Conservation (phyloP, 2,329 filamentous ascomycete species). For the Albophoma yamanashiensis region DNA sequence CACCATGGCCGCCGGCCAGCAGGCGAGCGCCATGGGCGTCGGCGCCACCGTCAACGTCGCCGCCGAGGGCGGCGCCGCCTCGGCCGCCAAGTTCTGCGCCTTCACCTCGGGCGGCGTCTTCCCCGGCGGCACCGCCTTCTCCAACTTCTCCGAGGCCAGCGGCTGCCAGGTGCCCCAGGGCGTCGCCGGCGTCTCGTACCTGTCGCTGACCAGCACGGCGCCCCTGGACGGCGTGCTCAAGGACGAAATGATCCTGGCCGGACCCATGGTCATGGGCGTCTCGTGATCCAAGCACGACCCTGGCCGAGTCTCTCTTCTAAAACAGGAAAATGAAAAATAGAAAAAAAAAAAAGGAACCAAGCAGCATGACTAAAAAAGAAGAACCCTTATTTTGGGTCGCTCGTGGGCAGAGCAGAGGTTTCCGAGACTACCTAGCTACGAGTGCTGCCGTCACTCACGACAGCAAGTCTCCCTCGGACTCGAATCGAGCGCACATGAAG, state of each 20-base stretch:
- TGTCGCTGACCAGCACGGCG: constrained; percentile 48
- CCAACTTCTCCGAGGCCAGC: constrained; percentile 36
- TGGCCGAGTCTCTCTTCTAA: neutral
- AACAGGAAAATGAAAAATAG: too few relatives aligned
- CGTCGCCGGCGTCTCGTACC: constrained; percentile 54
- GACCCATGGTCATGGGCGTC: constrained; percentile 47
- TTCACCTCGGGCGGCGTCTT: constrained; percentile 52
- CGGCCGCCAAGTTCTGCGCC: constrained; percentile 47
- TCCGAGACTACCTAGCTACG: neutral
- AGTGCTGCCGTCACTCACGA: neutral
- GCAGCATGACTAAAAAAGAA: neutral
- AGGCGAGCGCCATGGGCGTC: constrained; percentile 24
- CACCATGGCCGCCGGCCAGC: constrained; percentile 35
- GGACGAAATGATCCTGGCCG: constrained; percentile 56
- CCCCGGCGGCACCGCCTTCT: constrained; percentile 50
- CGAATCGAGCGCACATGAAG: neutral
- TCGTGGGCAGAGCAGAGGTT: neutral
- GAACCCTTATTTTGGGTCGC: neutral
- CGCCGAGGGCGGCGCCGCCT: constrained; percentile 32
- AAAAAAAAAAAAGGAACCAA: constrained; percentile 2
- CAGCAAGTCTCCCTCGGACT: neutral
- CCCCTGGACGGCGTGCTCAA: constrained; percentile 41
- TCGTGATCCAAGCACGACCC: neutral
- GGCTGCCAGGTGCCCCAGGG: constrained; percentile 52
- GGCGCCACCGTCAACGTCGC: constrained; percentile 26